These are phyloP conservation scores for Penicillium sumatraense DNA, from an alignment of 2,329 filamentous ascomycete species.

Conservation along the genomic window DNA sequence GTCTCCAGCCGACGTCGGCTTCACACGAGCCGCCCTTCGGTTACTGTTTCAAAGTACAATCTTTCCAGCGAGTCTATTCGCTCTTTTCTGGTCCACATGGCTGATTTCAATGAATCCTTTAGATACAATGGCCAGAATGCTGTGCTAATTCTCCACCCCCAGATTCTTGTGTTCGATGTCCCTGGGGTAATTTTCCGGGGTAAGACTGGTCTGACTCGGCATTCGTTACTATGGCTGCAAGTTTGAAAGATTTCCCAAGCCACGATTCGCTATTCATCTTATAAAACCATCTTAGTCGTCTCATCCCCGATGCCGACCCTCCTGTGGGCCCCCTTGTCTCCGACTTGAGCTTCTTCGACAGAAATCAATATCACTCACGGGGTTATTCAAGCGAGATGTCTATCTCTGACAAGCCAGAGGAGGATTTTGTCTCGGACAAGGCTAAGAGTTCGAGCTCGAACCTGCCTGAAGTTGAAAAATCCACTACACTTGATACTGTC, in stretches of 20 bases:
- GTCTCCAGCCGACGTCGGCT: background rate
- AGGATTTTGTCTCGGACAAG: conserved; percentile 17
- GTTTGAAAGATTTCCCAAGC: background rate
- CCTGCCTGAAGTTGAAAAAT: conserved; percentile 15
- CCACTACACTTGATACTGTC: conserved; percentile 36
- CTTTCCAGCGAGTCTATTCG: background rate
- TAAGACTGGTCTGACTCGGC: background rate
- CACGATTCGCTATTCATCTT: background rate
- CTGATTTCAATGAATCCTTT: background rate
- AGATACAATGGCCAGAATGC: background rate
- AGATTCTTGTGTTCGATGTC: background rate
- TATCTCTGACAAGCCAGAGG: background rate
- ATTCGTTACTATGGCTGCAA: background rate
- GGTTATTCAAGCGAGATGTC: background rate
- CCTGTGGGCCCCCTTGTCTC: background rate
- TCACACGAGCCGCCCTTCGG: background rate
- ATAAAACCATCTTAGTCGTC: background rate
- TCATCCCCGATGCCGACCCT: background rate
- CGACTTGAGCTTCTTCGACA: background rate
- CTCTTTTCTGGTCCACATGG: background rate
- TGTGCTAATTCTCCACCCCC: background rate
- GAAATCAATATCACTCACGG: background rate
- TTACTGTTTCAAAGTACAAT: background rate
- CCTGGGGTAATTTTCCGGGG: conserved; percentile 8
- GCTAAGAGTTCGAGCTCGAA: conserved; percentile 10